Percentiles rank a stretch among this genome's conserved stretches.
These are phyloP conservation scores for Eucalyptus grandis DNA, from an alignment of 345 rosid species.

Conservation along the genomic window DNA sequence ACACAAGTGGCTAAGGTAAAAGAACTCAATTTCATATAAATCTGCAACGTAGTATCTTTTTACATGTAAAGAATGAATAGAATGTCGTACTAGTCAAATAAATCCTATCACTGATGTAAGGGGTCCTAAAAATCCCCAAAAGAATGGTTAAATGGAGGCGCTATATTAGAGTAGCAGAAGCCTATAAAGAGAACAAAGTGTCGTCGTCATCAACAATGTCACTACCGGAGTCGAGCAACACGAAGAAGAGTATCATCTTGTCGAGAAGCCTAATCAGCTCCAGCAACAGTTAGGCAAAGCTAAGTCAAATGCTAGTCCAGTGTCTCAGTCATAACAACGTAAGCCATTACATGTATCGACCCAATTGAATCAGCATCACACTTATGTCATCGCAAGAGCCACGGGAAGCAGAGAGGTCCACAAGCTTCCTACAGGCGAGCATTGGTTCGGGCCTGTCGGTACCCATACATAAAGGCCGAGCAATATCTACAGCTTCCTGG, in stretches of 20 bases:
- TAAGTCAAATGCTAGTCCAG: not conserved
- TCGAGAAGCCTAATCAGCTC: not conserved
- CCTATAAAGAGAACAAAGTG: not conserved
- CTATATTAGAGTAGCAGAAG: not conserved
- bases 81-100: not conserved
- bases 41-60: not conserved
- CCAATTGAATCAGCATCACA: conserved; percentile 56
- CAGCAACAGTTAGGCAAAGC: not conserved
- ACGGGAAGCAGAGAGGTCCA: conserved; percentile 49
- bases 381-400: conserved; percentile 74
- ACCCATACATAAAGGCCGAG: conserved; percentile 36
- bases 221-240: not conserved
- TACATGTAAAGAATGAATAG: not conserved
- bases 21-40: not conserved
- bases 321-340: not conserved
- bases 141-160: not conserved
- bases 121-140: not conserved
- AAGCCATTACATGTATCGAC: conserved; percentile 6
- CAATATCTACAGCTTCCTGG: conserved; percentile 84
- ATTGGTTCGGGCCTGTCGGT: conserved; percentile 24
- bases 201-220: not conserved
- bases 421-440: conserved; percentile 69
- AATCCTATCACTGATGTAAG: not conserved
- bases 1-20: not conserved
- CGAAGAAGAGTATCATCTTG: not conserved